Conservation (phyloP, 352 stramenopile genomes). For the Phytophthora vignae region DNA sequence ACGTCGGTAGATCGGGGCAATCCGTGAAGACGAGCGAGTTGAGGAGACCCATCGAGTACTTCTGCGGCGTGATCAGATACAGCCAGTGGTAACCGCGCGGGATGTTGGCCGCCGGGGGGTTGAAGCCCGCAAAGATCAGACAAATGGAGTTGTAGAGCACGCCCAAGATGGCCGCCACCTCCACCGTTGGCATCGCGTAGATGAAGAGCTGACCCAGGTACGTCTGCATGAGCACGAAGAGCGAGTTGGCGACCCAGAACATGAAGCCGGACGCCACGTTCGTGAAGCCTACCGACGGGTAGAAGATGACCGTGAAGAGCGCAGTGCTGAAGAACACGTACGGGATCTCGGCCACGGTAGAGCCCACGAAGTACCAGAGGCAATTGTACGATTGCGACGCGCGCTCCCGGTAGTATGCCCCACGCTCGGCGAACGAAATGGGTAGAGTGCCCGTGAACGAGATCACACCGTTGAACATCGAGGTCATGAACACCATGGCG, state of each 20-base stretch:
- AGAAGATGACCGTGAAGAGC: constrained; percentile 61
- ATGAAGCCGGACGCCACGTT: constrained; percentile 40
- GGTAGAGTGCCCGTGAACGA: constrained; percentile 79
- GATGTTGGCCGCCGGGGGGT: constrained; percentile 41
- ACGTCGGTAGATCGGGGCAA: constrained; percentile 35
- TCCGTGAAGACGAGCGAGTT: constrained; percentile 42
- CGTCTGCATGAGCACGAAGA: constrained; percentile 48
- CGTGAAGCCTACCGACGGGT: constrained; percentile 54
- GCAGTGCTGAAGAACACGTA: constrained; percentile 53
- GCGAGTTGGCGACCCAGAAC: constrained; percentile 48
- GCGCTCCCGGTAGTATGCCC: constrained; percentile 88
- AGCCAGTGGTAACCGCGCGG: constrained; percentile 51
- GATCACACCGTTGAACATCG: constrained; percentile 80
- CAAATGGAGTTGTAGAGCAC: constrained; percentile 52
- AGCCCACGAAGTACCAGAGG: constrained; percentile 73
- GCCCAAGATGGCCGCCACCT: constrained; percentile 47
- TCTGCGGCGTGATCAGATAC: constrained; percentile 51
- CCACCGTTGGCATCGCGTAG: constrained; percentile 44
- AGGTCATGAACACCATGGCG: constrained; percentile 81
- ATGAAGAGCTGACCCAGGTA: constrained; percentile 50
- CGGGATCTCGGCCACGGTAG: constrained; percentile 81
- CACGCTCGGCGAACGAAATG: constrained; percentile 82
- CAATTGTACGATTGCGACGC: constrained; percentile 87
- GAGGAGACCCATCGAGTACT: constrained; percentile 40
- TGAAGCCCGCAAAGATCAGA: constrained; percentile 50